Conservation (phyloP, 83 land plant species). For the Thuja plicata region DNA sequence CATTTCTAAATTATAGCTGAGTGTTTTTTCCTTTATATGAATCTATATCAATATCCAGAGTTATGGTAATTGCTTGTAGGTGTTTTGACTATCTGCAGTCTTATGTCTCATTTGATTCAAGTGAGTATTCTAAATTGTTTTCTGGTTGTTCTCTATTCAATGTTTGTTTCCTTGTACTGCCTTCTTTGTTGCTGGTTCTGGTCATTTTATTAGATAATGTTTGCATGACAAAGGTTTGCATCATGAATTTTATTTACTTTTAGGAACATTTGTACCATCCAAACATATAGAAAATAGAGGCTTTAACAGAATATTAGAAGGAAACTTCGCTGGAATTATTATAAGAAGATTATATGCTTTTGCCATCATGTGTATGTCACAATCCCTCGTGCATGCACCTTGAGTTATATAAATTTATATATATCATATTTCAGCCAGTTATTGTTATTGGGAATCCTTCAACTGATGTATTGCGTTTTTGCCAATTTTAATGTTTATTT, state of each 20-base stretch:
- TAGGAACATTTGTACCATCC: neutral
- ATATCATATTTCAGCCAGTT: neutral
- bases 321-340: neutral
- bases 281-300: neutral
- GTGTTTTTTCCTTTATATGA: neutral
- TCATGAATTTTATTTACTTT: neutral
- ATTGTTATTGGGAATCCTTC: neutral
- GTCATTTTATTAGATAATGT: neutral
- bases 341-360: neutral
- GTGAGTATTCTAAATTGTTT: neutral
- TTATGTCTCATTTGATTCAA: neutral
- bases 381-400: neutral
- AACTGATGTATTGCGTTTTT: neutral
- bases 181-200: neutral
- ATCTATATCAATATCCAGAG: neutral
- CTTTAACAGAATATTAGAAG: neutral
- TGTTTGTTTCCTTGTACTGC: neutral
- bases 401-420: neutral
- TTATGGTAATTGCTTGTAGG: neutral
- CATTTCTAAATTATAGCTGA: neutral
- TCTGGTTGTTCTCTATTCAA: neutral
- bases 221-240: neutral
- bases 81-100: neutral
- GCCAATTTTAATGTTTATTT: neutral
- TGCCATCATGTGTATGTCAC: neutral